Conservation (phyloP, 192 early-diverging fungal genomes). For the Backusella sp. region DNA sequence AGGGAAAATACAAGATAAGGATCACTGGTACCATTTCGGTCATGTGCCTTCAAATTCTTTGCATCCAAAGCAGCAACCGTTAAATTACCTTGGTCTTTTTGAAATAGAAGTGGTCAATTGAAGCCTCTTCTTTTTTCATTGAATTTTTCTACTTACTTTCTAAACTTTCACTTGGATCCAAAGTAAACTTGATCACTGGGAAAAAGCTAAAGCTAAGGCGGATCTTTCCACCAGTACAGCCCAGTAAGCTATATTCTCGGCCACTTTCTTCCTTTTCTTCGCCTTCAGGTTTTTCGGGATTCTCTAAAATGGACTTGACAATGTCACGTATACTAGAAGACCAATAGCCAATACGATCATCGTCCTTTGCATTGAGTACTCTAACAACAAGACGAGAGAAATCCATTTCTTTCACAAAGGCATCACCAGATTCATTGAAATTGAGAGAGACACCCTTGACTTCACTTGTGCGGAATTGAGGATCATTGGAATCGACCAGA, state of each 20-base stretch:
- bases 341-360: conserved; percentile 16
- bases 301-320: neutral
- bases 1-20: conserved; percentile 67
- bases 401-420: conserved; percentile 58
- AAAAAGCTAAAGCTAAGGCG: conserved; percentile 42
- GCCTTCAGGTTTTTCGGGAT: neutral
- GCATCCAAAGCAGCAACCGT: conserved; percentile 58
- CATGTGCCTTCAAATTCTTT: conserved; percentile 60
- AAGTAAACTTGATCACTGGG: conserved; percentile 42
- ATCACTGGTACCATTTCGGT: conserved; percentile 70
- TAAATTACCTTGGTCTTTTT: conserved; percentile 63
- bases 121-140: neutral
- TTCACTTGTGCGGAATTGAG: conserved; percentile 41
- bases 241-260: conserved; percentile 13
- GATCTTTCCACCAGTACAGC: conserved; percentile 26
- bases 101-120: neutral
- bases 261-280: neutral
- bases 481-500: conserved; percentile 45
- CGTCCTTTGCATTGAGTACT: conserved; percentile 27
- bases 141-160: conserved; percentile 41
- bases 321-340: neutral
- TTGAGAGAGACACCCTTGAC: conserved; percentile 25
- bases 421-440: conserved; percentile 47
- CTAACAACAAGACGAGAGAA: conserved; percentile 47
- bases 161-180: conserved; percentile 49